Evolutionary conservation across 192 early-diverging fungal species (phyloP), one percentile per base, ranked within the genome.

Genomic region (Entomortierella beljakovae): DNA sequence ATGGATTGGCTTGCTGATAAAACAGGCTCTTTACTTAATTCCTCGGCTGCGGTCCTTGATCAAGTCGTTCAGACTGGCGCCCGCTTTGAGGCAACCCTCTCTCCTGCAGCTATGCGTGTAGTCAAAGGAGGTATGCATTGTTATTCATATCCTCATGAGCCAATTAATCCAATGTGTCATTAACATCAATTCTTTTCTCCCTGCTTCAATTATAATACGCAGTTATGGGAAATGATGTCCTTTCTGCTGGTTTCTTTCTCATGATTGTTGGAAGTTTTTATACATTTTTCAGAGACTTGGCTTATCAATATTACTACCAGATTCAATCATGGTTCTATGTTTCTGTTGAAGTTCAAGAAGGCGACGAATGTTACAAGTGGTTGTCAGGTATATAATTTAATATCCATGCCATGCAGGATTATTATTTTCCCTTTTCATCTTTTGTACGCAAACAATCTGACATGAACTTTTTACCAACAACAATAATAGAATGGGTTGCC

Each of bases 331-430:
- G 75, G 75, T 79, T 79, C 46, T 79, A 79, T 31, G 75, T 79
- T n/a, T 79, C 75, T 6, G 75, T 79, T 20, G 61, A 79, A 42
- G 75, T 79, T 40, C 67, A 79, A 57, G 75, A 79, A 26, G 75
- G 75, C 46, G 75, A 79, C 35, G 75, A 79, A 26, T 70, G 67
- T 25, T 79, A 79, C 57, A 69, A 70, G 35, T 79, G 75, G 75
- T 50, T 79, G 7, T 79, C 75, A 52, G 75, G 75, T 79, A 79
- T 23, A 32, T n/a, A 23, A 28, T n/a, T n/a, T n/a, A n/a, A n/a
- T n/a, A n/a, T n/a, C n/a, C n/a, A n/a, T n/a, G n/a, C n/a, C n/a
- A n/a, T n/a, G n/a, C n/a, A n/a, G n/a, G n/a, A n/a, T n/a, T n/a
- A n/a, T 54, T 3, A 8, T 31, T 31, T 37, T 16, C 29, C 40